These are phyloP conservation scores for Euphorbia lathyris DNA, from an alignment of 345 rosid species.

Conservation along the genomic window DNA sequence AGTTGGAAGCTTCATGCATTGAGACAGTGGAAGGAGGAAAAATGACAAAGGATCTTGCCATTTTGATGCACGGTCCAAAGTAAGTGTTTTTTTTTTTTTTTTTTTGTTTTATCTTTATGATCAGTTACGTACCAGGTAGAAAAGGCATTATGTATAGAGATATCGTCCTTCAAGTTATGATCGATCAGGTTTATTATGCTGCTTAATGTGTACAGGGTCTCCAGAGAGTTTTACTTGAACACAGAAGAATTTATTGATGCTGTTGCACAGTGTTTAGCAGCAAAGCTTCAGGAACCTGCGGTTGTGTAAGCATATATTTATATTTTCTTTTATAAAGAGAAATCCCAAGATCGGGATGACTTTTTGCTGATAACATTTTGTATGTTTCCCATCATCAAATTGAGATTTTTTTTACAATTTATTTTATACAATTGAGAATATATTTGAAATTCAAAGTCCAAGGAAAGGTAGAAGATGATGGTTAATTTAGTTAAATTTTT, in stretches of 20 bases:
- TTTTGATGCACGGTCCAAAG: conserved; percentile 79
- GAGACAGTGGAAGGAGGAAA: conserved; percentile 83
- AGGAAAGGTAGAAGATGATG: too few species aligned
- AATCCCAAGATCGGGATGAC: not conserved
- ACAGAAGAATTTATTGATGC: conserved; percentile 88
- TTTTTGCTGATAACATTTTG: not conserved
- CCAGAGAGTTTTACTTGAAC: conserved; percentile 63
- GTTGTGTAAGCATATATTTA: conserved; percentile 22
- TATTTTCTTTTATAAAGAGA: not conserved
- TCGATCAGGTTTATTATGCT: too few species aligned
- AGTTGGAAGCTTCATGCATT: conserved; percentile 82
- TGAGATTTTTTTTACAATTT: not conserved
- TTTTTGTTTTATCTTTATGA: not conserved
- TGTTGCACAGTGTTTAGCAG: conserved; percentile 54
- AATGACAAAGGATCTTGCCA: conserved; percentile 97
- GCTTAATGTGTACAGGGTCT: conserved; percentile 47
- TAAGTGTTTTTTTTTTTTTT: conserved; percentile 29
- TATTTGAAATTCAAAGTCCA: too few species aligned
- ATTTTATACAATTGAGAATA: too few species aligned
- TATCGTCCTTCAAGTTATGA: too few species aligned
- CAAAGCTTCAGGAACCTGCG: conserved; percentile 48
- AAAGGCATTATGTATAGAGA: too few species aligned
- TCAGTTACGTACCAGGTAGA: not conserved
- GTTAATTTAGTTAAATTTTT: too few species aligned
- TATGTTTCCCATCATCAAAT: not conserved